These are phyloP conservation scores for Pelargonium nanum DNA, from an alignment of 345 rosid species.

Conservation along the genomic window DNA sequence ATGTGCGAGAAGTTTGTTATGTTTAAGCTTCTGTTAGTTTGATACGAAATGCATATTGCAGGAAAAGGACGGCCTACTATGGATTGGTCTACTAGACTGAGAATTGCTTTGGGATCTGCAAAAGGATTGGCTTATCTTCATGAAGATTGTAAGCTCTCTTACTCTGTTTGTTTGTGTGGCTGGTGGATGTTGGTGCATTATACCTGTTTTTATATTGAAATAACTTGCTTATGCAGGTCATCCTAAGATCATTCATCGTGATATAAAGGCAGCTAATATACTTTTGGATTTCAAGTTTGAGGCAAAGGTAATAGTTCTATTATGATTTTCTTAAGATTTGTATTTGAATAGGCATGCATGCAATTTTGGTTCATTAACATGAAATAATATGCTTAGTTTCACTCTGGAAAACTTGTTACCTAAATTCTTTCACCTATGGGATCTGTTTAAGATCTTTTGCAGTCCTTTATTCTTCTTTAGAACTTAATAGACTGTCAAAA, in stretches of 20 bases:
- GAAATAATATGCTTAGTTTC: not conserved
- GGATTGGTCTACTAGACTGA: slow-evolving; percentile 71
- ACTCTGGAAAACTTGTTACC: not conserved
- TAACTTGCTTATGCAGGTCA: slow-evolving; percentile 37
- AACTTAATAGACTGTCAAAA: not conserved
- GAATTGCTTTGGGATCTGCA: slow-evolving; percentile 89
- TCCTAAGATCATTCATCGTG: slow-evolving; percentile 92
- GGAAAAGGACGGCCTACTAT: slow-evolving; percentile 61
- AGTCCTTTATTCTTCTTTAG: not conserved
- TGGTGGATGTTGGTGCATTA: slow-evolving; percentile 1
- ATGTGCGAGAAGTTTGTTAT: not conserved
- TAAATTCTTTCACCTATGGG: too few species aligned
- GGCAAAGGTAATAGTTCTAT: slow-evolving; percentile 49
- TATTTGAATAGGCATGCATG: not conserved
- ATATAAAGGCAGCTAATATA: slow-evolving; percentile 81
- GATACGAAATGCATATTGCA: slow-evolving; percentile 18
- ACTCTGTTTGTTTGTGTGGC: not conserved
- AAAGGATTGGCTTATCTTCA: slow-evolving; percentile 95
- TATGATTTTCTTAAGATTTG: not conserved
- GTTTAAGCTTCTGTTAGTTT: slow-evolving; percentile 6
- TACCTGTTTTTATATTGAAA: not conserved
- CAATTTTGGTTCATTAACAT: not conserved
- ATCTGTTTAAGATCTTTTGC: too few species aligned
- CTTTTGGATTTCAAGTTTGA: slow-evolving; percentile 79
- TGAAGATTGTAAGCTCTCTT: slow-evolving; percentile 73